Evolutionary conservation across 2,329 filamentous ascomycete genomes (phyloP), one percentile per base, ranked within the genome.

Genomic region (Hymenoscyphus fraxineus): DNA sequence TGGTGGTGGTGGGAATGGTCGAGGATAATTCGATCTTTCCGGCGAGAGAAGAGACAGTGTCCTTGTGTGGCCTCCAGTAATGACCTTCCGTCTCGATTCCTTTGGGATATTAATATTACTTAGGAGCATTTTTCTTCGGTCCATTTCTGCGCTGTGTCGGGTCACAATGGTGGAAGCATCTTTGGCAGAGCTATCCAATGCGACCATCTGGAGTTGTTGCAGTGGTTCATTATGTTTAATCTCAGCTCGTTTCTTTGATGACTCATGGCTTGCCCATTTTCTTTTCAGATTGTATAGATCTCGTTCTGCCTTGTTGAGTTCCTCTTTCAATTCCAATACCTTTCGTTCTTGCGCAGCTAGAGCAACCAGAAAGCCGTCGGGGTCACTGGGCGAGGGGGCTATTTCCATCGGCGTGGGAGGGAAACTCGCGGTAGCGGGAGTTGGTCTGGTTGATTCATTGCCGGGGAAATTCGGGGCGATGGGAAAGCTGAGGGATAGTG

Each of bases 321-420:
- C 94, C 76, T 99, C 95, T 65, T 88, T 90, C 61, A 99, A 81
- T 78, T 98, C 95, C 64, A 99, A 80, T 1, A 99, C 94, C 69
- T 87, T 88, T 64, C 95, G 85, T 79, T 99, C 95, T 78, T 98
- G 93, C 15, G 92, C 88, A 56, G 95, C 95, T 72, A 99, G 90
- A 64, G 93, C 90, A 66, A 92, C 93, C 69, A 99, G 88, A 72
- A 97, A 91, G 0, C 68, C 70, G 31, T 60, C 71, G 5, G 73
- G 65, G 62, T 76, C 74, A 44, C 67, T 71, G 15, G 72, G 70
- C 4, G 73, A 74, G 15, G 69, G 63, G 27, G 65, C 40, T 13
- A 64, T 64, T 9, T 74, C 71, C 40, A 67, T 63, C 19, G 70
- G 69, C 27, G 71, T 73, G 7, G 68, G 66, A 22, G 73, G 72